Evolutionary conservation across 257 asterid species (phyloP).

Genomic region (Primulina tabacum): DNA sequence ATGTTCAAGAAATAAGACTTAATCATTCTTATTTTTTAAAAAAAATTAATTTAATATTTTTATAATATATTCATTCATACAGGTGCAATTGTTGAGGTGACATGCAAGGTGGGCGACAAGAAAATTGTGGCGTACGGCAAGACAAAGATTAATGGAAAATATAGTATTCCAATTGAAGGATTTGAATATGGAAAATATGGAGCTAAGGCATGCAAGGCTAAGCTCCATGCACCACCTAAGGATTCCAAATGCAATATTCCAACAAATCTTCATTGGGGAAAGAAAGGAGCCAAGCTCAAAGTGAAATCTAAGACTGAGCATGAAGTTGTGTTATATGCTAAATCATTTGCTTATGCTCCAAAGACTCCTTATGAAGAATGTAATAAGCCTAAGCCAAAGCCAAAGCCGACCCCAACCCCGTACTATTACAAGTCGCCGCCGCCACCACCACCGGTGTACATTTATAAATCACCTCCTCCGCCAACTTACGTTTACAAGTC

Average conservation of each 20-base stretch:
- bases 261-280: conserved; percentile 52
- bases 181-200: conserved; percentile 57
- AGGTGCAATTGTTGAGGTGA: conserved; percentile 82
- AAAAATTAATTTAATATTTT: too few species aligned
- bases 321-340: conserved; percentile 64
- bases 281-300: conserved; percentile 49
- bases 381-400: conserved; percentile 46
- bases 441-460: conserved; percentile 36
- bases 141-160: conserved; percentile 70
- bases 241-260: conserved; percentile 58
- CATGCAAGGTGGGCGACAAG: conserved; percentile 56
- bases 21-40: background rate
- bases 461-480: conserved; percentile 22
- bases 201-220: conserved; percentile 65
- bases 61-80: background rate
- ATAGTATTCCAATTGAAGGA: conserved; percentile 46
- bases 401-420: conserved; percentile 47
- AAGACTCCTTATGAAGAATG: conserved; percentile 53
- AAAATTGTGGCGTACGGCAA: conserved; percentile 57
- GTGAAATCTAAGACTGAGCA: conserved; percentile 58
- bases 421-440: conserved; percentile 62
- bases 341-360: conserved; percentile 71
- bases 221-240: conserved; percentile 64
- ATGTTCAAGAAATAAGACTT: too few species aligned
- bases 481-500: conserved; percentile 28